A percentile compares a stretch with the other conserved stretches of the same genome.
Evolutionary conservation across 2,329 filamentous ascomycete species (phyloP).

Genomic region (Endothia cerciana): DNA sequence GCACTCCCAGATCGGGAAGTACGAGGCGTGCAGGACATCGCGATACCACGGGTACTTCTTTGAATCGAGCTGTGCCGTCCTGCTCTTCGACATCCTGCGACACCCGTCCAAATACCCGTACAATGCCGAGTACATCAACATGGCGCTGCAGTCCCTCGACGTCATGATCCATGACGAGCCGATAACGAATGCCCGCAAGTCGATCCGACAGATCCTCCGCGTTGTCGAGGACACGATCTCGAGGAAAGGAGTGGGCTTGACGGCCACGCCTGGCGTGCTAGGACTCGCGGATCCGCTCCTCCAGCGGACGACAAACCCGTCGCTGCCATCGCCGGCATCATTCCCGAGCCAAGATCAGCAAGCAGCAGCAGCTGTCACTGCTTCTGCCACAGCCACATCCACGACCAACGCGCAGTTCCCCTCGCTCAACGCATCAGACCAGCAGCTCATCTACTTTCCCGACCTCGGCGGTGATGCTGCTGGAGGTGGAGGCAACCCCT

Average conservation of each 20-base stretch:
- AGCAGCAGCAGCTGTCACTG: neutral
- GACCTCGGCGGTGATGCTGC: slow-evolving; percentile 27
- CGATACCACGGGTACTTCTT: slow-evolving; percentile 36
- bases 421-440: slow-evolving; percentile 30
- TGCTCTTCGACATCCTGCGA: slow-evolving; percentile 37
- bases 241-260: slow-evolving; percentile 25
- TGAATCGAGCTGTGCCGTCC: slow-evolving; percentile 36
- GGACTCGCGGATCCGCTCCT: slow-evolving; percentile 25
- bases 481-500: neutral
- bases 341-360: slow-evolving; percentile 5
- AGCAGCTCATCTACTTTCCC: slow-evolving; percentile 33
- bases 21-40: slow-evolving; percentile 26
- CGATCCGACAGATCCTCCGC: slow-evolving; percentile 31
- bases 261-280: slow-evolving; percentile 5
- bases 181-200: slow-evolving; percentile 30
- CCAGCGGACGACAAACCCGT: slow-evolving; percentile 9
- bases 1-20: slow-evolving; percentile 25
- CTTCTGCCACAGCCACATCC: neutral
- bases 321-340: slow-evolving; percentile 16
- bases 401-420: slow-evolving; percentile 32
- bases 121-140: slow-evolving; percentile 37
- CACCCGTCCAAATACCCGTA: slow-evolving; percentile 37
- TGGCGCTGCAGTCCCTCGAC: slow-evolving; percentile 33
- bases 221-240: slow-evolving; percentile 34
- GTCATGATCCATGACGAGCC: slow-evolving; percentile 33